Evolutionary conservation across 2,329 filamentous ascomycete species (phyloP).

Genomic region (Aspergillus sp.): DNA sequence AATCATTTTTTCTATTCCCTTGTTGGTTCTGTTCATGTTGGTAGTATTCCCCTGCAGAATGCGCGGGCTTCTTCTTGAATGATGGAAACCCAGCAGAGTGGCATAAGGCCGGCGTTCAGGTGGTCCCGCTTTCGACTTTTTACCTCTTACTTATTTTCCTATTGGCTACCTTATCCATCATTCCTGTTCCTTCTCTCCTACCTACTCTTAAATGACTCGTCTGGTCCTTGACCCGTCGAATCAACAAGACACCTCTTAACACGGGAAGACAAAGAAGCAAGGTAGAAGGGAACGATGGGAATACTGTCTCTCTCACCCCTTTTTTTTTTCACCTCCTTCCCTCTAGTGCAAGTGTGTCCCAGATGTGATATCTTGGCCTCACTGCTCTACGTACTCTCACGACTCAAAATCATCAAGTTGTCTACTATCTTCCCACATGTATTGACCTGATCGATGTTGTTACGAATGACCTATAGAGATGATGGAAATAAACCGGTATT

Average conservation of each 20-base stretch:
- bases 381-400: background rate
- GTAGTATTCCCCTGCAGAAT: constrained; percentile 29
- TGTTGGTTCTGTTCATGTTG: constrained; percentile 35
- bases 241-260: background rate
- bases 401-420: constrained; percentile 18
- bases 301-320: background rate
- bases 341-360: background rate
- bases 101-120: constrained; percentile 46
- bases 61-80: constrained; percentile 26
- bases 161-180: constrained; percentile 20
- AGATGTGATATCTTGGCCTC: background rate
- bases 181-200: constrained; percentile 15
- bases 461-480: constrained; percentile 44
- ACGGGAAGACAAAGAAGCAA: background rate
- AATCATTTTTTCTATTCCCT: constrained; percentile 33
- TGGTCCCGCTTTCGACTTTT: constrained; percentile 33
- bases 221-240: background rate
- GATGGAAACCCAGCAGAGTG: constrained; percentile 39
- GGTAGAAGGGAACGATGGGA: background rate
- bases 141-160: constrained; percentile 29
- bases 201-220: constrained; percentile 1
- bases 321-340: constrained; percentile 2
- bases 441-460: constrained; percentile 37
- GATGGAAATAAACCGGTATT: constrained; percentile 29
- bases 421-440: constrained; percentile 13